These are phyloP conservation scores for Chalciporus piperatus DNA, from an alignment of 768 basidiomycete species.

Conservation along the genomic window DNA sequence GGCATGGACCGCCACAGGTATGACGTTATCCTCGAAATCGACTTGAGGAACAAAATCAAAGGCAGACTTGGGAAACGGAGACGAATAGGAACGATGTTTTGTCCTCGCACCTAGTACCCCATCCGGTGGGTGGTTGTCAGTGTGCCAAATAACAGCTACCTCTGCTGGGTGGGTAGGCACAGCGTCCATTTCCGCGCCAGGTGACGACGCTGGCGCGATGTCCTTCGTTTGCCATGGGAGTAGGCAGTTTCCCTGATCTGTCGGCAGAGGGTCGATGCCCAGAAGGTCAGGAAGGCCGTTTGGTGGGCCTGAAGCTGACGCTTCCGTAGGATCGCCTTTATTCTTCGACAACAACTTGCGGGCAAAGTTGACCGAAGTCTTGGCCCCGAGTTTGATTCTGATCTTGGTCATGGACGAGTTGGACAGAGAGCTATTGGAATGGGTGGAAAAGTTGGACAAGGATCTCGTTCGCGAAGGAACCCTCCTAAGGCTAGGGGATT, in stretches of 20 bases:
- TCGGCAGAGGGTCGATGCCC: slow-evolving; percentile 18
- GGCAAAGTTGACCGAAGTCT: slow-evolving; percentile 49
- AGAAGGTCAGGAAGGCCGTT: slow-evolving; percentile 8
- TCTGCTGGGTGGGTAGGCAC: slow-evolving; percentile 6
- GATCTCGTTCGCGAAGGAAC: slow-evolving; percentile 52
- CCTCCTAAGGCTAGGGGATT: slow-evolving; percentile 19
- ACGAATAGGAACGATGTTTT: slow-evolving; percentile 63
- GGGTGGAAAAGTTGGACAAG: slow-evolving; percentile 50
- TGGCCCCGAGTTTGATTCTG: slow-evolving; percentile 45
- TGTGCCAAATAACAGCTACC: slow-evolving; percentile 8
- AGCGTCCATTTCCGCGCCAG: slow-evolving; percentile 14
- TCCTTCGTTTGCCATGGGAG: slow-evolving; percentile 44
- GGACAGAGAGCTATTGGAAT: slow-evolving; percentile 41
- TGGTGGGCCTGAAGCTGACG: slow-evolving; percentile 4
- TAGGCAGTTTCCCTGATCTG: slow-evolving; percentile 35
- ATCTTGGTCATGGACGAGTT: slow-evolving; percentile 47
- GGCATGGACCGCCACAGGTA: slow-evolving; percentile 43
- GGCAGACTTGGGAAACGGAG: slow-evolving; percentile 58
- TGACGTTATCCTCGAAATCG: slow-evolving; percentile 47
- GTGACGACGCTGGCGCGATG: slow-evolving; percentile 11
- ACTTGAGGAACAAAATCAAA: slow-evolving; percentile 54
- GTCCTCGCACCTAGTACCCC: slow-evolving; percentile 32
- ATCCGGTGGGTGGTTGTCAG: slow-evolving; percentile 16
- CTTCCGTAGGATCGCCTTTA: slow-evolving; percentile 18
- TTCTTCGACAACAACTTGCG: slow-evolving; percentile 55